Evolutionary conservation across 225 moss, liverwort and hornwort genomes (phyloP).

Genomic region (Asterella californica): DNA sequence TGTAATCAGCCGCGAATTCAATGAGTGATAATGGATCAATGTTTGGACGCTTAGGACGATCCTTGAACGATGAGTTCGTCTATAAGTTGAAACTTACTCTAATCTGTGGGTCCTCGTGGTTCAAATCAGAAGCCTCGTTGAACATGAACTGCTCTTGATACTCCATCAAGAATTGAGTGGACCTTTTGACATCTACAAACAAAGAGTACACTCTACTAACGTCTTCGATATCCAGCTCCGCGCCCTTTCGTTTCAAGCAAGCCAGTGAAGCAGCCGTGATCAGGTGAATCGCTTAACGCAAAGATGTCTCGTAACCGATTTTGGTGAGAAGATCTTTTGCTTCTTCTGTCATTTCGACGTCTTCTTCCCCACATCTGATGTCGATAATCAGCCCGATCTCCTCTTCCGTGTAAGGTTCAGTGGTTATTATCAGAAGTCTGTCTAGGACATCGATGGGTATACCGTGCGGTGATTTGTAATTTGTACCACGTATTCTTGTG

Average conservation of each 20-base stretch:
- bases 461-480: conserved; percentile 77
- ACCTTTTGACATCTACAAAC: too few relatives aligned
- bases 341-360: conserved; percentile 87
- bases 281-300: conserved; percentile 67
- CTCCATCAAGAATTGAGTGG: too few relatives aligned
- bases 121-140: conserved; percentile 32
- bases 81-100: not conserved
- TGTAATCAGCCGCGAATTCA: too few relatives aligned
- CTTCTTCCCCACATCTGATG: conserved; percentile 82
- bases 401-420: conserved; percentile 61
- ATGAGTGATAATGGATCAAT: too few relatives aligned
- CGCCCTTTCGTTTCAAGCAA: conserved; percentile 63
- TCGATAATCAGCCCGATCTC: conserved; percentile 73
- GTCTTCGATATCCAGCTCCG: conserved; percentile 80
- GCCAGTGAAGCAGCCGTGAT: conserved; percentile 73
- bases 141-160: conserved; percentile 87
- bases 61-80: not conserved
- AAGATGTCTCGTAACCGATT: conserved; percentile 70
- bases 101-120: conserved; percentile 4
- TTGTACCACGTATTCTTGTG: conserved; percentile 74
- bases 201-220: too few relatives aligned
- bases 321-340: conserved; percentile 77
- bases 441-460: conserved; percentile 78
- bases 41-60: too few relatives aligned
- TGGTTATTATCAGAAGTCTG: conserved; percentile 72